Evolutionary conservation across 495 filamentous ascomycete genomes (phyloP).

Genomic region (Neurospora terricola): DNA sequence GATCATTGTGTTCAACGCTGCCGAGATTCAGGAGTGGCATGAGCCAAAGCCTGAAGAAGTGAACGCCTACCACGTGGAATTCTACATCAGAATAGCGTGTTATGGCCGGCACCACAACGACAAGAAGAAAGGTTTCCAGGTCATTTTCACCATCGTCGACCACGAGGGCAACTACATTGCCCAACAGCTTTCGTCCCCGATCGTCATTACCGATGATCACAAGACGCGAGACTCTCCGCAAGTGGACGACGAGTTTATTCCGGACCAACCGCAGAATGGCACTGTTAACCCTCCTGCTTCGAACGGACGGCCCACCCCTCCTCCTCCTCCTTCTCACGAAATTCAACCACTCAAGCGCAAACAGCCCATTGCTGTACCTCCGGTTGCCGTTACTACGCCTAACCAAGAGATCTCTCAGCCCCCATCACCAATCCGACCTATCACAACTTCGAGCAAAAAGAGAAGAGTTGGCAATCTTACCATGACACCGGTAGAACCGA

Average conservation of each 20-base stretch:
- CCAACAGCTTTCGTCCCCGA: slow-evolving; percentile 74
- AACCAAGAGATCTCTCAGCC: background rate
- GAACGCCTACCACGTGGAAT: slow-evolving; percentile 60
- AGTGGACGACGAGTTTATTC: background rate
- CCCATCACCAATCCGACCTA: background rate
- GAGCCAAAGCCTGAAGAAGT: slow-evolving; percentile 36
- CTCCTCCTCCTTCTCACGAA: background rate
- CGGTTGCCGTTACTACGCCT: background rate
- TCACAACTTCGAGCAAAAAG: slow-evolving; percentile 5
- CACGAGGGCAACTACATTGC: slow-evolving; percentile 60
- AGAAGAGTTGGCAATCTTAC: slow-evolving; percentile 3
- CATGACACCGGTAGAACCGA: slow-evolving; percentile 8
- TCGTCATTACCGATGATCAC: slow-evolving; percentile 96
- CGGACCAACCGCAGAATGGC: background rate
- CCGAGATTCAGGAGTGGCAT: slow-evolving; percentile 82
- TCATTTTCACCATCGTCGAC: slow-evolving; percentile 91
- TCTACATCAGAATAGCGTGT: slow-evolving; percentile 93
- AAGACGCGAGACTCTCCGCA: slow-evolving; percentile 48
- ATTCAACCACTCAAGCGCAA: background rate
- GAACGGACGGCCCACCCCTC: background rate
- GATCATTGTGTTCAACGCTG: slow-evolving; percentile 87
- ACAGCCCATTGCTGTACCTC: background rate
- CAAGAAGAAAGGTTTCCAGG: slow-evolving; percentile 73
- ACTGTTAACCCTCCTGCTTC: background rate
- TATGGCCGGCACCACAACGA: slow-evolving; percentile 92